Conservation (phyloP, 2,329 filamentous ascomycete species). For the Ceratocystis variospora region DNA sequence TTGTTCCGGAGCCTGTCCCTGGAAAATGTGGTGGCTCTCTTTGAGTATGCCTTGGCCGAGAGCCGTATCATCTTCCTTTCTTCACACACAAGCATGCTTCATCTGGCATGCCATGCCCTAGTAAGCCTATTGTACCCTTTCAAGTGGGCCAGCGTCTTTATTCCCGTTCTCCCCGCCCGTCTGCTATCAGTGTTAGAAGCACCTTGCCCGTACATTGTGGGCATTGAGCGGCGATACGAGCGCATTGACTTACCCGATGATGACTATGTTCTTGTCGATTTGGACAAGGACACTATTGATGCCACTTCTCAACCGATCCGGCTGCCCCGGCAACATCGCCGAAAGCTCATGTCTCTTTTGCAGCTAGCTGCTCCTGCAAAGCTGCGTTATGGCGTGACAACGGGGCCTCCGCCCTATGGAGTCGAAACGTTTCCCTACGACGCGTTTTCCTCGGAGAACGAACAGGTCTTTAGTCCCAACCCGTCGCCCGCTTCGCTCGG, state of each 20-base stretch:
- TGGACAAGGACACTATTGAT: slow-evolving; percentile 83
- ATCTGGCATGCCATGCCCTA: slow-evolving; percentile 80
- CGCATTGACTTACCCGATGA: slow-evolving; percentile 77
- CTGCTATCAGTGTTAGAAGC: slow-evolving; percentile 84
- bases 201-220: slow-evolving; percentile 92
- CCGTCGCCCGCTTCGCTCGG: slow-evolving; percentile 59
- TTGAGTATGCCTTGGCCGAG: slow-evolving; percentile 86
- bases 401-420: slow-evolving; percentile 84
- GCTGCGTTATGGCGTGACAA: slow-evolving; percentile 67
- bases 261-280: slow-evolving; percentile 86
- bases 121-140: slow-evolving; percentile 76
- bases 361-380: slow-evolving; percentile 86
- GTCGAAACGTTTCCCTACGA: slow-evolving; percentile 87
- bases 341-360: slow-evolving; percentile 76
- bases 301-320: slow-evolving; percentile 63
- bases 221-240: slow-evolving; percentile 85
- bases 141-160: slow-evolving; percentile 88
- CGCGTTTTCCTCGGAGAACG: slow-evolving; percentile 75
- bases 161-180: slow-evolving; percentile 76
- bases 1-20: slow-evolving; percentile 82
- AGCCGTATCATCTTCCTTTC: slow-evolving; percentile 93
- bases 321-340: slow-evolving; percentile 74
- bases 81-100: slow-evolving; percentile 90
- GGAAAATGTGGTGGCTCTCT: slow-evolving; percentile 80
- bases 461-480: slow-evolving; percentile 60